Evolutionary conservation across 192 early-diverging fungal species (phyloP), one percentile per base, ranked within the genome.

Genomic region (Coemansia sp.): DNA sequence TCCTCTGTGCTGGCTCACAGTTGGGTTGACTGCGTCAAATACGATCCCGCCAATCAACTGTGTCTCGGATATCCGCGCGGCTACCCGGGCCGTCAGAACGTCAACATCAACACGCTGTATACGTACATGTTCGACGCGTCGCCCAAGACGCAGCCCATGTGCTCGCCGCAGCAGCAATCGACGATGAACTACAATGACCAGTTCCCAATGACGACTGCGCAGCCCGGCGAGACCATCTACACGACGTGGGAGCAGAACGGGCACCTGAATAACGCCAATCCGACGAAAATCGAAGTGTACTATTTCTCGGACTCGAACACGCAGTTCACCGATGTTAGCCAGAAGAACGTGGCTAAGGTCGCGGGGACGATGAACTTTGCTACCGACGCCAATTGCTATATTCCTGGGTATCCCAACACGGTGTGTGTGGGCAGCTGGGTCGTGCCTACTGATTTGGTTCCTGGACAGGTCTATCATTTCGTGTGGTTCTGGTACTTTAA

Each of bases 401-500:
- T 57, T 6, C 69, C 78, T 0, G 19, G 35, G 2, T 48, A 85
- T 53, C 67, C 83, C 2, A 88, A 87, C 65, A 67, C 81, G 10
- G 66, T 64, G n/a, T 89, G 88, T 67, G 67, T 78, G 44, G 87
- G 86, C 19, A 42, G 63, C 11, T 82, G 86, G 75, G 81, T 67
- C 0, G 82, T 89, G 42, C 88, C 88, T 7, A 64, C 60, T 9
- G 75, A 75, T 4, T 70, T 87, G 46, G 71, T 62, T 3, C 79
- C 83, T 4, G 87, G 87, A 10, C 68, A 76, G 41, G 64, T 59
- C 5, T 86, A 85, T 62, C 83, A 83, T 42, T 76, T 88, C 59
- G 84, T 85, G 10, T 88, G 84, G 85, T 86, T 85, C 81, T 89
- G 88, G 88, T 72, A 83, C 60, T 89, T 88, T 67, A 80, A 88